Evolutionary conservation across 257 asterid genomes (phyloP).

Genomic region (Anisodus tanguticus): DNA sequence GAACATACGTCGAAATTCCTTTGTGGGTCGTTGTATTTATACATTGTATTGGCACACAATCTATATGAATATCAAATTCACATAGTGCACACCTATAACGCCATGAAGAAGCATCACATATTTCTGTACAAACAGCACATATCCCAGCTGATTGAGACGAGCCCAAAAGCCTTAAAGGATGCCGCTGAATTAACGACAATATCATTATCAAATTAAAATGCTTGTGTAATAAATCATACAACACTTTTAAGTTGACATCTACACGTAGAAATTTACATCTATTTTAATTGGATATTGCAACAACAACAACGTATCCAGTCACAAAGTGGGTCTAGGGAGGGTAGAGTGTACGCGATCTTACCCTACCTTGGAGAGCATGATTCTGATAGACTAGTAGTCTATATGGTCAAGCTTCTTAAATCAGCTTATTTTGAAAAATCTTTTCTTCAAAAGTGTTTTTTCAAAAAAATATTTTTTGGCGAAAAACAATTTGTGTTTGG

Average conservation of each 20-base stretch:
- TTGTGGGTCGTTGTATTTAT: neutral
- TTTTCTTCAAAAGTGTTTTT: too few species aligned
- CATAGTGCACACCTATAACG: slow-evolving; percentile 38
- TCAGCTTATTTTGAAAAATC: too few species aligned
- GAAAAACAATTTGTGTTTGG: too few species aligned
- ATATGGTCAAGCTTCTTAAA: too few species aligned
- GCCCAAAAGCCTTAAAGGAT: slow-evolving; percentile 30
- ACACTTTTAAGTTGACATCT: neutral
- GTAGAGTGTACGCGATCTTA: too few species aligned
- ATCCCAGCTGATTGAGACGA: neutral
- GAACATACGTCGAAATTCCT: neutral
- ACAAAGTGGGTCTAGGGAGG: too few species aligned
- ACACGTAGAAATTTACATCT: neutral
- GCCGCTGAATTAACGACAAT: neutral
- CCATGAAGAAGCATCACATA: slow-evolving; percentile 33
- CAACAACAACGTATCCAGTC: too few species aligned
- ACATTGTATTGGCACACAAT: slow-evolving; percentile 26
- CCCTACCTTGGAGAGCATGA: too few species aligned
- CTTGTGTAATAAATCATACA: neutral
- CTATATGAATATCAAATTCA: slow-evolving; percentile 35
- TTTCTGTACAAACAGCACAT: neutral
- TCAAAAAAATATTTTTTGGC: too few species aligned
- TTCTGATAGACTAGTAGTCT: too few species aligned
- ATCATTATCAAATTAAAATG: neutral
- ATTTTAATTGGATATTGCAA: neutral